Base-by-base conservation (phyloP, 306 rosid genomes). In the Hippophae gyantsensis region DNA sequence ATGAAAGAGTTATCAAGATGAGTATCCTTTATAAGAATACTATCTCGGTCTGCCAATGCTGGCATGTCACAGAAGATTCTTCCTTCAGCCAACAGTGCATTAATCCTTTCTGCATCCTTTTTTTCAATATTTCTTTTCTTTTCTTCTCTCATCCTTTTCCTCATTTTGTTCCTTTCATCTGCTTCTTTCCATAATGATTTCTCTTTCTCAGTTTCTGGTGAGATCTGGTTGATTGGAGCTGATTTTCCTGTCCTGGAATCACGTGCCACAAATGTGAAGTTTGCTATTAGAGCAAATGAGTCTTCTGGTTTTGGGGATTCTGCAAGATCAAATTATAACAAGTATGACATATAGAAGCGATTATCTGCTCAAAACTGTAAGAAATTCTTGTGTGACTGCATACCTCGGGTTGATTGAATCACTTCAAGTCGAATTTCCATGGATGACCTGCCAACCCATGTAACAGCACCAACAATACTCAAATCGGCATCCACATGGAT, bases 251-350 rank as follows among this genome's bases (percentile, higher is more conserved):
- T 83, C 56, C 58, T 58, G 1, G 82, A 62, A 72, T 89, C 95
- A 65, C 97, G 85, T 48, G 90, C 97, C 78, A 89, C 95, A 72
- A 85, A 89, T 49, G 97, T 83, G 76, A 89, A 89, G 77, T 85
- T 89, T 48, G 95, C 92, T 43, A 79, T 56, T 55, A 89, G 82
- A 57, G 84, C 80, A 57, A 69, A 68, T 6, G 88, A 63, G 57
- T 83, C 80, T 58, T 81, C 67, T 47, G 67, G 59, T 55, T 52
- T 38, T 1, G 64, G 50, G 11, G 62, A 62, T 50, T 72, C 96
- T 76, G 71, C 62, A 49, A 79, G 57, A 63, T 41, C 58, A 54
- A 41, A 49, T 58, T 74, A 14, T 49, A 49, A 49, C 55, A 56
- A 69, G 51, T 42, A 52, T 41, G 70, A 48, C 25, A 2, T 23